Evolutionary conservation across 768 basidiomycete species (phyloP).

Genomic region (Termitomyces sp.): DNA sequence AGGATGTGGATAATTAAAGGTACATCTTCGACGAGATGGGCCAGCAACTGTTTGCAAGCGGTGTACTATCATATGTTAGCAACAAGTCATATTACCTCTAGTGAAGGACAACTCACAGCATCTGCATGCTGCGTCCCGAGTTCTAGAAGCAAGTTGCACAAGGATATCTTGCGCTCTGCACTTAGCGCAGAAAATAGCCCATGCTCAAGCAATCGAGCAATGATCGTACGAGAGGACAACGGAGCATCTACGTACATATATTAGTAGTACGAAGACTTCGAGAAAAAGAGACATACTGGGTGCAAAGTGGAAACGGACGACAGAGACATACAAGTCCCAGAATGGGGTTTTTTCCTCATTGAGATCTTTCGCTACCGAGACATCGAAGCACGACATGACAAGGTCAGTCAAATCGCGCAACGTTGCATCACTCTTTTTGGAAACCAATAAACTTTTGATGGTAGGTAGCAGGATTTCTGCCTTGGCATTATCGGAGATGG

Average conservation of each 20-base stretch:
- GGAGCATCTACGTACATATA: conserved; percentile 29
- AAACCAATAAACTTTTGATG: conserved; percentile 34
- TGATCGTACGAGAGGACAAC: conserved; percentile 30
- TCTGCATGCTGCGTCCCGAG: conserved; percentile 43
- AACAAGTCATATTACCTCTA: background rate
- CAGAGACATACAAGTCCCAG: conserved; percentile 48
- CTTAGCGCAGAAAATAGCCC: conserved; percentile 54
- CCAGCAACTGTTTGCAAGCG: conserved; percentile 45
- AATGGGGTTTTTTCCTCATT: conserved; percentile 35
- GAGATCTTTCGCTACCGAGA: conserved; percentile 36
- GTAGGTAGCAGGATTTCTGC: conserved; percentile 56
- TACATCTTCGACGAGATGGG: conserved; percentile 43
- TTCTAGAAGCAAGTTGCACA: conserved; percentile 55
- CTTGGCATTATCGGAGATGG: conserved; percentile 42
- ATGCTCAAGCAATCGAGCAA: conserved; percentile 42
- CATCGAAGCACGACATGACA: conserved; percentile 49
- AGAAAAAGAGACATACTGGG: conserved; percentile 33
- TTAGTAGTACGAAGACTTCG: background rate
- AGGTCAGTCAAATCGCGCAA: conserved; percentile 33
- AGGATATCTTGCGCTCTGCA: conserved; percentile 46
- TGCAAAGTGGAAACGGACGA: conserved; percentile 39
- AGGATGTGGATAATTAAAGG: conserved; percentile 51
- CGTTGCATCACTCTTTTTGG: conserved; percentile 14
- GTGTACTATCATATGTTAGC: conserved; percentile 29
- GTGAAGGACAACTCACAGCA: conserved; percentile 32